Evolutionary conservation across 768 basidiomycete genomes (phyloP).

Genomic region (Trametes punicea): DNA sequence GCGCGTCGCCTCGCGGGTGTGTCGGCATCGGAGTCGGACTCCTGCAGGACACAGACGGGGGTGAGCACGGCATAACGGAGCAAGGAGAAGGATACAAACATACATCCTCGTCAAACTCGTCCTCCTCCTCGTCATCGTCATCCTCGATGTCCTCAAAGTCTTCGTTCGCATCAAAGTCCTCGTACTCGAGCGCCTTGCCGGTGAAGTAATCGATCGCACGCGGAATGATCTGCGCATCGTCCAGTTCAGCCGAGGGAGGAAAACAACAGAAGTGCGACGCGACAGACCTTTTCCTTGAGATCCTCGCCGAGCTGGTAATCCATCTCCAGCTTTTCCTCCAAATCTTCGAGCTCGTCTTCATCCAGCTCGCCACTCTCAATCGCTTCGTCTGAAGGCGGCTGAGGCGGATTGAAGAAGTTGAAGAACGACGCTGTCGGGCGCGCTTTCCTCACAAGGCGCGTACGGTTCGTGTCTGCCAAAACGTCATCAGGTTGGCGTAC

Average conservation of each 20-base stretch:
- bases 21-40: slow-evolving; percentile 70
- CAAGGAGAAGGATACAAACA: slow-evolving; percentile 20
- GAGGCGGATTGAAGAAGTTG: slow-evolving; percentile 93
- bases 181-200: slow-evolving; percentile 88
- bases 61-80: not conserved
- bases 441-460: slow-evolving; percentile 80
- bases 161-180: slow-evolving; percentile 54
- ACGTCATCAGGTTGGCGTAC: slow-evolving; percentile 3
- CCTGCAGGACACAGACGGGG: slow-evolving; percentile 39
- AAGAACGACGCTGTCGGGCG: slow-evolving; percentile 95
- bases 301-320: slow-evolving; percentile 99
- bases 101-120: slow-evolving; percentile 59
- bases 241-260: not conserved
- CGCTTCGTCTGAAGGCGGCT: slow-evolving; percentile 63
- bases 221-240: slow-evolving; percentile 70
- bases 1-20: slow-evolving; percentile 55
- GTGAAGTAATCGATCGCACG: slow-evolving; percentile 97
- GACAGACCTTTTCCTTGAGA: slow-evolving; percentile 87
- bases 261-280: not conserved
- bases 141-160: slow-evolving; percentile 57
- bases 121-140: slow-evolving; percentile 54
- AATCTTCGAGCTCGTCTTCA: slow-evolving; percentile 81
- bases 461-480: slow-evolving; percentile 72
- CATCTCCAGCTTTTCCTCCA: slow-evolving; percentile 91
- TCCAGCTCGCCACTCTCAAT: slow-evolving; percentile 72